These are phyloP conservation scores for Spatholobus suberectus DNA, from an alignment of 306 rosid species.

Conservation along the genomic window DNA sequence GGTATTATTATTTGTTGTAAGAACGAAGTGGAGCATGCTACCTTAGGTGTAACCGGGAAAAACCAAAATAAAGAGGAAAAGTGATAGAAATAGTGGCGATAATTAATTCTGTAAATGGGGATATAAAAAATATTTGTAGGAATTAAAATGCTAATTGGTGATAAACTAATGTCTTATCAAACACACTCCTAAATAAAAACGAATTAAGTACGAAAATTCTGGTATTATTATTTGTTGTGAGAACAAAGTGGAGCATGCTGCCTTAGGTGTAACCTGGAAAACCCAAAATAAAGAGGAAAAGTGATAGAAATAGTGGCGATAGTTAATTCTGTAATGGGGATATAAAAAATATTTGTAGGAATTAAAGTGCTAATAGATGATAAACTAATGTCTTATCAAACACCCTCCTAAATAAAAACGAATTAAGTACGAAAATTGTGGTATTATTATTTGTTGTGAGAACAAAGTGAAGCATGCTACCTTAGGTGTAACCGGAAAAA, in stretches of 20 bases:
- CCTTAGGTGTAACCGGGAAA: slow-evolving; percentile 55
- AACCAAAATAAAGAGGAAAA: slow-evolving; percentile 19
- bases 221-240: slow-evolving; percentile 40
- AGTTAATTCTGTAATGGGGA: not conserved
- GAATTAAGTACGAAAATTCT: not conserved
- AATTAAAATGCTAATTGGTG: too few species aligned
- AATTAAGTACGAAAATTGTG: not conserved
- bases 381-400: not conserved
- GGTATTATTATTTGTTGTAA: slow-evolving; percentile 40
- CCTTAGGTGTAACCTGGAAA: slow-evolving; percentile 55
- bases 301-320: slow-evolving; percentile 3
- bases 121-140: too few species aligned
- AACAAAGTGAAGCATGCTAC: slow-evolving; percentile 67
- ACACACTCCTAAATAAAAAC: not conserved
- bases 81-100: slow-evolving; percentile 3
- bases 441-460: slow-evolving; percentile 41
- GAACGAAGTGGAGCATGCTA: slow-evolving; percentile 64
- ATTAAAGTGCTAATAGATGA: too few species aligned
- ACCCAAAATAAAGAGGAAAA: slow-evolving; percentile 19
- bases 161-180: not conserved
- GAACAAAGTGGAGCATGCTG: slow-evolving; percentile 64
- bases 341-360: too few species aligned
- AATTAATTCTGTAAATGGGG: not conserved
- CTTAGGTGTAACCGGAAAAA: slow-evolving; percentile 52
- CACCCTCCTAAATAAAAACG: not conserved